Base-by-base conservation (phyloP, 257 asterid species). In the Agastache rugosa region DNA sequence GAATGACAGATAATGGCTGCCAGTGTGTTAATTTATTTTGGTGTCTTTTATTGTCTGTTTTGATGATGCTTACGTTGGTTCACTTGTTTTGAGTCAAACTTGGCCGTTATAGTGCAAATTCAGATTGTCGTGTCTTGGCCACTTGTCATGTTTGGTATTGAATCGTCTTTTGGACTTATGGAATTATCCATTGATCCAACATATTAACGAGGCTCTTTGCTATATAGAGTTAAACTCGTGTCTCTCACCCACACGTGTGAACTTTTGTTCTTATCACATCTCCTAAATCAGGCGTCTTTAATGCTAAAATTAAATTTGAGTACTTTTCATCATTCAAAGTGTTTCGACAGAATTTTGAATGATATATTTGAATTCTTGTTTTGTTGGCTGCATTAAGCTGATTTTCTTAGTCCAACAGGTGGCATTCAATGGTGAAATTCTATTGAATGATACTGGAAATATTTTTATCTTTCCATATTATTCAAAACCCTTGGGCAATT, bases 1-100 rank as follows among this genome's bases (percentile, higher is more conserved):
- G 79, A 67, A 67, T 75, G 73, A 64, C 20, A 54, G 69, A 47
- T 48, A 31, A 29, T 51, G 73, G 56, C 53, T 11, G 58, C 44
- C 7, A 37, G 42, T 44, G 45, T 54, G 67, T 45, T 8, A 17
- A 25, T 67, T 12, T 67, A 51, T 68, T 66, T 54, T 62, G 29
- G 31, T 45, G 53, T 58, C 63, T 11, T 8, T 48, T 20, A 60
- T 22, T 60, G 71, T 59, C 14, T 25, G 48, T 42, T 34, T 29
- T 42, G 48, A 39, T 29, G 64, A 15, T 56, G 44, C 59, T 76
- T 9, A 58, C 66, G 3, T 58, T 55, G 29, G 42, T 66, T 77
- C 35, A 60, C 39, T 25, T 73, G 51, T 20, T 48, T 59, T 14
- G 66, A 45, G 41, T 65, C 34, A 35, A 17, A 17, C 70, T 75